A percentile compares a stretch with the other conserved stretches of the same genome.
These are phyloP conservation scores for Auxenochlorella protothecoides DNA, from an alignment of 139 green algal genomes.

Conservation along the genomic window DNA sequence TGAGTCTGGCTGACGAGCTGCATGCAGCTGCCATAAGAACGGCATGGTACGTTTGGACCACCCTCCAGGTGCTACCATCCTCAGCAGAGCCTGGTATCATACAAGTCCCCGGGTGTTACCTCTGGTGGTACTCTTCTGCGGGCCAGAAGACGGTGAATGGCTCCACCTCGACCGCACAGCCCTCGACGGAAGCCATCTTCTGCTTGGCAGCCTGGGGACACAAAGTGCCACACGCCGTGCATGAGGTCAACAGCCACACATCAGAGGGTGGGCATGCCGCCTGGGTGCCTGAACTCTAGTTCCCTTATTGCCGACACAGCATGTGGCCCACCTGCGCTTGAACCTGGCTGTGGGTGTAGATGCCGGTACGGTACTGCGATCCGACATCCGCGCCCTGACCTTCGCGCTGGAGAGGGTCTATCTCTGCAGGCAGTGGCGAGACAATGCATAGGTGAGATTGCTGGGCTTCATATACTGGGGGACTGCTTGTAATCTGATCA, in stretches of 20 bases:
- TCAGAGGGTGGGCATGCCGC: too few species aligned
- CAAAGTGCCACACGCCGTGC: background rate
- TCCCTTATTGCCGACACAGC: background rate
- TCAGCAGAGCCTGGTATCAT: background rate
- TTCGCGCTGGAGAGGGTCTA: background rate
- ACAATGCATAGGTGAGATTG: background rate
- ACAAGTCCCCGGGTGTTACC: background rate
- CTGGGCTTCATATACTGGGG: too few species aligned
- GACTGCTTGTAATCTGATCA: too few species aligned
- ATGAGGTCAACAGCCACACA: background rate
- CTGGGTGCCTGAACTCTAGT: too few species aligned
- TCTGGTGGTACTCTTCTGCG: background rate
- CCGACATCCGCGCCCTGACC: conserved; percentile 10
- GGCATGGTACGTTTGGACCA: background rate
- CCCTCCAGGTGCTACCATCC: background rate
- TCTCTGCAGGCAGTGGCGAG: background rate
- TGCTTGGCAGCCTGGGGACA: conserved; percentile 1
- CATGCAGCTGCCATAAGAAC: background rate
- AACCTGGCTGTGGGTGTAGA: conserved; percentile 6
- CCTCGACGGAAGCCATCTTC: conserved; percentile 39
- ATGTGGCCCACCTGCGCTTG: conserved; percentile 2
- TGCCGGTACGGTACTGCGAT: conserved; percentile 14
- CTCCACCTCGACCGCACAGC: conserved; percentile 53
- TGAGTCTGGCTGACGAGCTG: background rate
- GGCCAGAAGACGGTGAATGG: conserved; percentile 6